Evolutionary conservation across 768 basidiomycete genomes (phyloP).

Genomic region (Pulveroboletus sp.): DNA sequence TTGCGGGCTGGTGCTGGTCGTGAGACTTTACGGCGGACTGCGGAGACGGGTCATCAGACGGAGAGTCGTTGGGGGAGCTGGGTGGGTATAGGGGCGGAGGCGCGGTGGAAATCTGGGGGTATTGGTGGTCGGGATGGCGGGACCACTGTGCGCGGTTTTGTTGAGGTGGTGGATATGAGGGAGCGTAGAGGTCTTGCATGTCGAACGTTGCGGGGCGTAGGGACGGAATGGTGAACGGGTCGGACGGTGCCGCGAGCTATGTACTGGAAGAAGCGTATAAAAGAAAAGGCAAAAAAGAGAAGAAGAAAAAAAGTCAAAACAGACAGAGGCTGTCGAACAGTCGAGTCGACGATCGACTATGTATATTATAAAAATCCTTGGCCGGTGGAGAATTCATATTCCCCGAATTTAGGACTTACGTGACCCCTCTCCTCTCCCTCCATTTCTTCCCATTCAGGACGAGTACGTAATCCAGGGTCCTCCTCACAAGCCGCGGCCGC

Average conservation of each 20-base stretch:
- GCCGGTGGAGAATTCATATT: constrained; percentile 39
- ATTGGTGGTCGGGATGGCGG: constrained; percentile 31
- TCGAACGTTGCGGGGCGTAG: constrained; percentile 39
- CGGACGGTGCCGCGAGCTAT: constrained; percentile 29
- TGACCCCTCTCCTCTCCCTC: constrained; percentile 28
- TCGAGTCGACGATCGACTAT: constrained; percentile 32
- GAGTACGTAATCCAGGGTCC: constrained; percentile 35
- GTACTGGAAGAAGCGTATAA: constrained; percentile 32
- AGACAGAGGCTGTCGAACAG: constrained; percentile 28
- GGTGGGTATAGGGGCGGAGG: constrained; percentile 33
- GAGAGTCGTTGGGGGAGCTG: constrained; percentile 38
- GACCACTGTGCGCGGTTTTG: constrained; percentile 42
- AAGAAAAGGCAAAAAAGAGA: constrained; percentile 26
- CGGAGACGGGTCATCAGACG: constrained; percentile 47
- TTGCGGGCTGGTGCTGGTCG: constrained; percentile 52
- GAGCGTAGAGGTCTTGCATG: constrained; percentile 48
- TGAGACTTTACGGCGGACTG: constrained; percentile 29
- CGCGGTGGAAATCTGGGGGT: constrained; percentile 33
- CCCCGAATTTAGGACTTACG: constrained; percentile 35
- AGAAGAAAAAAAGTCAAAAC: constrained; percentile 25
- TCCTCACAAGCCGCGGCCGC: constrained; percentile 33
- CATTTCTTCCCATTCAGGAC: constrained; percentile 30
- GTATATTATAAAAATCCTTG: constrained; percentile 36
- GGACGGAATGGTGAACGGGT: constrained; percentile 37
- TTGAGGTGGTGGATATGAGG: constrained; percentile 32